These are phyloP conservation scores for Botryotinia convoluta DNA, from an alignment of 2,329 filamentous ascomycete species.

Conservation along the genomic window DNA sequence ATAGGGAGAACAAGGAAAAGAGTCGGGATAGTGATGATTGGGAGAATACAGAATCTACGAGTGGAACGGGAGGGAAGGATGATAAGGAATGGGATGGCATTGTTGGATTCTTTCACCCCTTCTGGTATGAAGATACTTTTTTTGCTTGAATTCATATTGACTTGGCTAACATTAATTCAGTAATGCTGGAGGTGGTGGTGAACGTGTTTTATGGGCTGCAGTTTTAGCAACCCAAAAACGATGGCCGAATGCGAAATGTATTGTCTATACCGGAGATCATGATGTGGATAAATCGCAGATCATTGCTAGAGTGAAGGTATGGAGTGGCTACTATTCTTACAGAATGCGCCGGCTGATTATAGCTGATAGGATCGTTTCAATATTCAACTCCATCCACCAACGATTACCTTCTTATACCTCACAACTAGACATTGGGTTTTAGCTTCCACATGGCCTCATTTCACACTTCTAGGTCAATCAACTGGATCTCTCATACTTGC, in stretches of 20 bases:
- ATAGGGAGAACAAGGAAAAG: slow-evolving; percentile 23
- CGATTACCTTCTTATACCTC: slow-evolving; percentile 85
- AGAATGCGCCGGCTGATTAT: slow-evolving; percentile 16
- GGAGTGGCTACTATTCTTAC: neutral
- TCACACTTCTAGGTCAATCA: slow-evolving; percentile 93
- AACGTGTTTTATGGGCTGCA: slow-evolving; percentile 94
- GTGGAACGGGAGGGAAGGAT: slow-evolving; percentile 43
- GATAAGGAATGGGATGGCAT: slow-evolving; percentile 74
- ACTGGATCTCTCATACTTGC: slow-evolving; percentile 83
- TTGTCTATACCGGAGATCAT: slow-evolving; percentile 95
- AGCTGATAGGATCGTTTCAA: slow-evolving; percentile 74
- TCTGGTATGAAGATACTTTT: slow-evolving; percentile 61
- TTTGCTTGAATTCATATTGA: neutral
- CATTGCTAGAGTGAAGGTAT: slow-evolving; percentile 70
- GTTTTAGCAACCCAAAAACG: slow-evolving; percentile 85
- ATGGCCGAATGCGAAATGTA: slow-evolving; percentile 84
- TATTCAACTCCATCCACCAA: slow-evolving; percentile 80
- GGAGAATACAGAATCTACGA: slow-evolving; percentile 63
- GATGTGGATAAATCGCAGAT: slow-evolving; percentile 80
- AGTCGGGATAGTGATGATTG: slow-evolving; percentile 58
- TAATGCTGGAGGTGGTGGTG: slow-evolving; percentile 93
- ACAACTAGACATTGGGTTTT: slow-evolving; percentile 84
- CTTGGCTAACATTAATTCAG: slow-evolving; percentile 44
- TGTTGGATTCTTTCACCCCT: slow-evolving; percentile 96
- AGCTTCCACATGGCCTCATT: slow-evolving; percentile 81